Conservation (phyloP, 495 filamentous ascomycete species). For the Tirmania nivea region DNA sequence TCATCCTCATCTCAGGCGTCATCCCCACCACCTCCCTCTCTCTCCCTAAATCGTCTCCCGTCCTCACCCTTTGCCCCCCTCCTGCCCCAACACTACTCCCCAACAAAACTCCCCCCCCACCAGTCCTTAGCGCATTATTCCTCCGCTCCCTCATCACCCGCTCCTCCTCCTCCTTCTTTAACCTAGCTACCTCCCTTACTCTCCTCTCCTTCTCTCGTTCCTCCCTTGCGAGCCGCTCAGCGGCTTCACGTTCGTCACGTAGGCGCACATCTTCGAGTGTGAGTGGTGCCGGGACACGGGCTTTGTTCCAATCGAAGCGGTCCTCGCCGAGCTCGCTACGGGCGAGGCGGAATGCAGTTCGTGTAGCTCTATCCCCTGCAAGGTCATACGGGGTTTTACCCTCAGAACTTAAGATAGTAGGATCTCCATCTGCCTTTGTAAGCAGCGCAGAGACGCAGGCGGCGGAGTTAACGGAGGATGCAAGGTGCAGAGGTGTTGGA, state of each 20-base stretch:
- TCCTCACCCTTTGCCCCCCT: neutral
- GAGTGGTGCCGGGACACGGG: slow-evolving; percentile 47
- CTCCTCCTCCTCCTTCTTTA: slow-evolving; percentile 40
- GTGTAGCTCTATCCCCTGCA: slow-evolving; percentile 61
- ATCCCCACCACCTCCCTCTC: slow-evolving; percentile 16
- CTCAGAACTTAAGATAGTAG: slow-evolving; percentile 39
- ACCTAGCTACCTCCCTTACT: slow-evolving; percentile 36
- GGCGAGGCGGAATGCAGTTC: slow-evolving; percentile 81
- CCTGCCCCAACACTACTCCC: slow-evolving; percentile 4
- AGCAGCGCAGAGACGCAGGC: slow-evolving; percentile 57
- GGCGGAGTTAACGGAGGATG: slow-evolving; percentile 52
- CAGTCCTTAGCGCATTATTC: slow-evolving; percentile 33
- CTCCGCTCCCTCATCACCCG: slow-evolving; percentile 37
- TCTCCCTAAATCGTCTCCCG: slow-evolving; percentile 10
- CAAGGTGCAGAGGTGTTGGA: slow-evolving; percentile 69
- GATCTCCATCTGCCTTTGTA: slow-evolving; percentile 51
- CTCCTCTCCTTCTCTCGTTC: slow-evolving; percentile 31
- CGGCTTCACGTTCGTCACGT: slow-evolving; percentile 39
- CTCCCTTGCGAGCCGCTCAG: slow-evolving; percentile 32
- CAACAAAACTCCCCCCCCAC: slow-evolving; percentile 65
- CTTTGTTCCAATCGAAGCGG: slow-evolving; percentile 57
- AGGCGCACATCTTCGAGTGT: slow-evolving; percentile 44
- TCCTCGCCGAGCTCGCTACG: slow-evolving; percentile 57
- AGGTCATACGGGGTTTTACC: slow-evolving; percentile 66
- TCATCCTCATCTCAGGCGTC: slow-evolving; percentile 10